Conservation (phyloP, 1,284 basidiomycete species). For the Sphaerobolus stellatus region DNA sequence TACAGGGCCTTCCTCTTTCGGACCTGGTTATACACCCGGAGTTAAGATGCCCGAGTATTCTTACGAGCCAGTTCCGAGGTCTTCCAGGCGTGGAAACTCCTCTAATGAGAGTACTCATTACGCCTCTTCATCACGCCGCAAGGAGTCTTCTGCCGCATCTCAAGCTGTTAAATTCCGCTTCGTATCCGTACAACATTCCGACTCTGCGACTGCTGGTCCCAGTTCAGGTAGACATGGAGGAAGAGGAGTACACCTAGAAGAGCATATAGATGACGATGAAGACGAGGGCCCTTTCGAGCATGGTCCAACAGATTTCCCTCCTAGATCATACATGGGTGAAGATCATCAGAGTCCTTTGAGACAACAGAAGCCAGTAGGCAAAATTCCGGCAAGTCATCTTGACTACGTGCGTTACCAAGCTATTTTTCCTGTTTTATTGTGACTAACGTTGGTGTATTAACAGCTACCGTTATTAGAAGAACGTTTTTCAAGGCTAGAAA, state of each 20-base stretch:
- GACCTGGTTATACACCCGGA: background rate
- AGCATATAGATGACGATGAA: constrained; percentile 7
- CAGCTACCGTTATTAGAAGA: constrained; percentile 20
- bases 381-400: constrained; percentile 18
- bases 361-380: constrained; percentile 16
- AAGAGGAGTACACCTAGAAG: constrained; percentile 5
- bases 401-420: constrained; percentile 16
- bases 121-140: background rate
- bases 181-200: constrained; percentile 7
- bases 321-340: constrained; percentile 16
- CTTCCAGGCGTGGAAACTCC: background rate
- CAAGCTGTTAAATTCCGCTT: constrained; percentile 4
- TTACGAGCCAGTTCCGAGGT: too few species aligned
- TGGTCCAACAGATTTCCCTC: constrained; percentile 19
- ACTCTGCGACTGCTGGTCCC: background rate
- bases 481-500: constrained; percentile 17
- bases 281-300: constrained; percentile 15
- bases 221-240: background rate
- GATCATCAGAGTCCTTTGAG: constrained; percentile 16
- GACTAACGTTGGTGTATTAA: background rate
- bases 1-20: background rate
- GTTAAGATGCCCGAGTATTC: background rate
- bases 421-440: background rate
- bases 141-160: background rate
- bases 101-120: background rate